Percentiles rank a stretch among this genome's conserved stretches.
Evolutionary conservation across 225 moss, liverwort and hornwort species (phyloP).

Genomic region (Climacium dendroides): DNA sequence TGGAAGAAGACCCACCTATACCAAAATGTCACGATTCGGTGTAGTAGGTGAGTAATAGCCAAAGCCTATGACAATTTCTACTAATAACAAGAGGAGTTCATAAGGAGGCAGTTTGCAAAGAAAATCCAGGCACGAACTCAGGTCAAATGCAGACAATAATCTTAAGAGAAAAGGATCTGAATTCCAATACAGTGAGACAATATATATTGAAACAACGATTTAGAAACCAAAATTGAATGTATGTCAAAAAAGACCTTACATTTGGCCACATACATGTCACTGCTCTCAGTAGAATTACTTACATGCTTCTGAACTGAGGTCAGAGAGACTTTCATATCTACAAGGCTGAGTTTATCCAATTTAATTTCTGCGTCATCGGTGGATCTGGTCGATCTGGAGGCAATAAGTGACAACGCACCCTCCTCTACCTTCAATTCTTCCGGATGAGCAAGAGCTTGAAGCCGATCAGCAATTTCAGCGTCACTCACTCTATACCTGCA

Average conservation of each 20-base stretch:
- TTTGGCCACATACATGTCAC: not conserved
- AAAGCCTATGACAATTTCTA: not conserved
- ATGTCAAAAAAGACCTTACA: not conserved
- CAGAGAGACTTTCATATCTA: slow-evolving; percentile 44
- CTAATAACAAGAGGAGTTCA: not conserved
- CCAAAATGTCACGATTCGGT: not conserved
- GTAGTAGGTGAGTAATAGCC: not conserved
- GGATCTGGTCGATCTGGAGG: slow-evolving; percentile 53
- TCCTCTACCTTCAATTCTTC: slow-evolving; percentile 58
- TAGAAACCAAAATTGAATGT: not conserved
- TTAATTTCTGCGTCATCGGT: slow-evolving; percentile 50
- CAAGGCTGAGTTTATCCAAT: slow-evolving; percentile 61
- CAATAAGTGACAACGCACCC: slow-evolving; percentile 35
- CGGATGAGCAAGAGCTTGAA: slow-evolving; percentile 26
- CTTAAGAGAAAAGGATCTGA: not conserved
- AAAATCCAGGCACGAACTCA: not conserved
- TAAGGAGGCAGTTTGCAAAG: not conserved
- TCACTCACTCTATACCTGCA: slow-evolving; percentile 55
- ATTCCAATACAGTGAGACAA: not conserved
- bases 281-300: not conserved
- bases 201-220: not conserved
- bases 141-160: not conserved
- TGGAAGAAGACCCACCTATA: slow-evolving; percentile 53
- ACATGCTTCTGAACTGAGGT: slow-evolving; percentile 68
- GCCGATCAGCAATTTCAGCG: slow-evolving; percentile 33